Percentiles rank a stretch among this genome's conserved stretches.
Evolutionary conservation across 2,329 filamentous ascomycete species (phyloP).

Genomic region (Diaporthe aspalathi): DNA sequence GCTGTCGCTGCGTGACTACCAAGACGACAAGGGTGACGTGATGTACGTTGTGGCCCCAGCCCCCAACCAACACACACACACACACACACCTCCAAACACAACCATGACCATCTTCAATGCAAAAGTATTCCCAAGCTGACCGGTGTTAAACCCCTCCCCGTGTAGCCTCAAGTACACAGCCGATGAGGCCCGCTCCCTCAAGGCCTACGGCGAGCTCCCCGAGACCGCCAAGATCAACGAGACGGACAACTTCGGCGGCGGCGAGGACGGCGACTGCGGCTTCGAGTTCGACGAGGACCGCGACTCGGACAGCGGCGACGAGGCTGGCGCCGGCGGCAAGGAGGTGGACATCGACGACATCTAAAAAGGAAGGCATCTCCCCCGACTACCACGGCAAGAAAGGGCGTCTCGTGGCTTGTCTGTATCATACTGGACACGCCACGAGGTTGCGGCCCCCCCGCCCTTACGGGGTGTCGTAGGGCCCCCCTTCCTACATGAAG

Average conservation of each 20-base stretch:
- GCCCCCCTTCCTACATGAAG: neutral
- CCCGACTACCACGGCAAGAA: neutral
- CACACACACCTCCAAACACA: no score
- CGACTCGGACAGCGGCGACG: constrained; percentile 69
- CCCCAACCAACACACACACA: no score
- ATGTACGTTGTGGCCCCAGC: constrained; percentile 55
- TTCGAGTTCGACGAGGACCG: constrained; percentile 99
- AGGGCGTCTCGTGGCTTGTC: neutral
- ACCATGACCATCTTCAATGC: neutral
- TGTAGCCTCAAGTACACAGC: constrained; percentile 86
- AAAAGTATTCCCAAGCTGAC: neutral
- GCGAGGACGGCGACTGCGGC: constrained; percentile 94
- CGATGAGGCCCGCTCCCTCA: constrained; percentile 94
- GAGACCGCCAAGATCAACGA: constrained; percentile 99
- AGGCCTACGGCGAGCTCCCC: constrained; percentile 96
- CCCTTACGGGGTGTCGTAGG: neutral
- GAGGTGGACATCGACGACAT: constrained; percentile 94
- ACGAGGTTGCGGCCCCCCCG: neutral
- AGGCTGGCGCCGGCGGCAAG: constrained; percentile 65
- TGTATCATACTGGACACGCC: neutral
- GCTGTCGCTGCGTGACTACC: constrained; percentile 83
- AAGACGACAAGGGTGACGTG: constrained; percentile 91
- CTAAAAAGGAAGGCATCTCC: constrained; percentile 58
- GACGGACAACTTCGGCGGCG: constrained; percentile 92
- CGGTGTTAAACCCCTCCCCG: neutral